Evolutionary conservation across 2,329 filamentous ascomycete species (phyloP).

Genomic region (Xylariaceae sp.): DNA sequence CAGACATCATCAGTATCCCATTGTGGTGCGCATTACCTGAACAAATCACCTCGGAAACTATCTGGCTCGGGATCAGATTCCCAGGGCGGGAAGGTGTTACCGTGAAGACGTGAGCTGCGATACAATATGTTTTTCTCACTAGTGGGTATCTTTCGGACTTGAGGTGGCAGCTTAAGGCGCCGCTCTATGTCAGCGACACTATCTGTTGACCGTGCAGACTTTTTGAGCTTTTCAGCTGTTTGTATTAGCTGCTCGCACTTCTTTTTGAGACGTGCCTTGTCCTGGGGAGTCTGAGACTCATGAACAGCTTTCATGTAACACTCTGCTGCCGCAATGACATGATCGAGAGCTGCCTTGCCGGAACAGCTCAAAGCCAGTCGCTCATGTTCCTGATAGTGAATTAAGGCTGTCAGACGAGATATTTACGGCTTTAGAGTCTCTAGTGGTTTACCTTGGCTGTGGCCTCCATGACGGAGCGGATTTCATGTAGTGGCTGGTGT

Average conservation of each 20-base stretch:
- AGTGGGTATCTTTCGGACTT: constrained; percentile 60
- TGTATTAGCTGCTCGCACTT: constrained; percentile 70
- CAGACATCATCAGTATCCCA: too few relatives aligned
- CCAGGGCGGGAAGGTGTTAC: constrained; percentile 84
- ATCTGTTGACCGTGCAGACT: constrained; percentile 14
- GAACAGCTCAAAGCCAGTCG: constrained; percentile 41
- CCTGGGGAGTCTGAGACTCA: constrained; percentile 56
- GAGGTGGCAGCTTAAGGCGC: constrained; percentile 37
- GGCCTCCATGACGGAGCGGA: constrained; percentile 39
- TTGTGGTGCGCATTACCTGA: constrained; percentile 50
- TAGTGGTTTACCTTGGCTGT: constrained; percentile 39
- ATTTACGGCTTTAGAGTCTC: neutral
- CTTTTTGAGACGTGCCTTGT: constrained; percentile 64
- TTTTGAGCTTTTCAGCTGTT: constrained; percentile 74
- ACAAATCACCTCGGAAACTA: constrained; percentile 65
- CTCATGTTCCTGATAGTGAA: constrained; percentile 49
- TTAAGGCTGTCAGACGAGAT: constrained; percentile 1
- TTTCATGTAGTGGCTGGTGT: too few relatives aligned
- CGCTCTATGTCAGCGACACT: constrained; percentile 23
- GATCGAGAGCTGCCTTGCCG: constrained; percentile 65
- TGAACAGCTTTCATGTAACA: constrained; percentile 75
- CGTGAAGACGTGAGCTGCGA: constrained; percentile 76
- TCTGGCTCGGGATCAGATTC: constrained; percentile 55
- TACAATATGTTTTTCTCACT: constrained; percentile 75
- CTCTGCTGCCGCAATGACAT: constrained; percentile 76